phyloP scores from a whole-genome alignment of 768 basidiomycete genomes.

The Leccinum ochraceum region DNA sequence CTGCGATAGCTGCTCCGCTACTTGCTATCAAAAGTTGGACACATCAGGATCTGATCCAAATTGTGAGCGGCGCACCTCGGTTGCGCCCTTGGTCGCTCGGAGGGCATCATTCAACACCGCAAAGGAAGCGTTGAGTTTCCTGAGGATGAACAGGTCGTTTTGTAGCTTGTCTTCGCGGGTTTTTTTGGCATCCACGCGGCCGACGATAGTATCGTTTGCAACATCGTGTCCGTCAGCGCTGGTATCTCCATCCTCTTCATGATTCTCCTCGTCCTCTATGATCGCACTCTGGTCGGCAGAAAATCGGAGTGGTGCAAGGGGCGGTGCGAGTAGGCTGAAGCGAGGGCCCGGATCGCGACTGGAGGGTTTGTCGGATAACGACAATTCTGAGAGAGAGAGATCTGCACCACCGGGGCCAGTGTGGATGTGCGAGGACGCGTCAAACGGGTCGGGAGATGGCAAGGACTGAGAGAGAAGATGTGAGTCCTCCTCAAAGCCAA shows the following conservation, averaged over 20 bases:
- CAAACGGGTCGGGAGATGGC: constrained; percentile 34
- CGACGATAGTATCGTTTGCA: constrained; percentile 28
- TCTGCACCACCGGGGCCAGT: constrained; percentile 50
- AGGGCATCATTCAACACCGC: constrained; percentile 69
- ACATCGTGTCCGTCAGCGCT: constrained; percentile 15
- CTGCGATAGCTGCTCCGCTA: constrained; percentile 65
- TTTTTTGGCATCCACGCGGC: constrained; percentile 30
- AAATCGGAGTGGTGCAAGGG: constrained; percentile 18
- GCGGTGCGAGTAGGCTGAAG: constrained; percentile 36
- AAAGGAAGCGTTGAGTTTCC: constrained; percentile 71
- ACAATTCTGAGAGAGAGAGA: constrained; percentile 59
- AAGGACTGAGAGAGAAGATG: constrained; percentile 51
- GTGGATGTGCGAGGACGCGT: constrained; percentile 32
- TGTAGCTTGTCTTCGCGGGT: constrained; percentile 72
- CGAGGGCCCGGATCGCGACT: constrained; percentile 30
- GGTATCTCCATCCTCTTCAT: constrained; percentile 14
- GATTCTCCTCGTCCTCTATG: constrained; percentile 24
- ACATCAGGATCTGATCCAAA: constrained; percentile 1
- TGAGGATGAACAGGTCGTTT: constrained; percentile 70
- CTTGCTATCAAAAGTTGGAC: constrained; percentile 44
- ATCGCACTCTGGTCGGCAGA: constrained; percentile 28
- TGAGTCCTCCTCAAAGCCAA: constrained; percentile 32
- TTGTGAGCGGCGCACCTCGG: constrained; percentile 51
- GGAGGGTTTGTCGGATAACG: constrained; percentile 38
- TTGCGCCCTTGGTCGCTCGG: constrained; percentile 61